Percentiles rank a stretch among this genome's conserved stretches.
These are phyloP conservation scores for Linnemannia exigua DNA, from an alignment of 192 early-diverging fungal genomes.

Conservation along the genomic window DNA sequence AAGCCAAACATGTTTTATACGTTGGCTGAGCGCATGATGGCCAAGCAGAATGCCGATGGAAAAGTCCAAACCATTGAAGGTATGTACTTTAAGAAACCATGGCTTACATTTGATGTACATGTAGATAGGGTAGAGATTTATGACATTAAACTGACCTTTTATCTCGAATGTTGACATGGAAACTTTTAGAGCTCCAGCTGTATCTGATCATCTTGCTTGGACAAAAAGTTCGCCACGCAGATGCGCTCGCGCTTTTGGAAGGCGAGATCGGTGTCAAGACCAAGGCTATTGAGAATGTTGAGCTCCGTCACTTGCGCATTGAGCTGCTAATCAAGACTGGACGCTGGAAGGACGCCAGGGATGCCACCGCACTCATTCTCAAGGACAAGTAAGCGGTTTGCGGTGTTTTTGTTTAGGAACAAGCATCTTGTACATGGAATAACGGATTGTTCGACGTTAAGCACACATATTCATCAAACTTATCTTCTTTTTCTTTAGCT, in stretches of 20 bases:
- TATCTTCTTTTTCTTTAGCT: conserved; percentile 51
- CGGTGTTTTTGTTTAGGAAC: not conserved
- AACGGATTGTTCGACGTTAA: not conserved
- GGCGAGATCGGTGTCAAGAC: conserved; percentile 73
- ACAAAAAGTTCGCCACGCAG: conserved; percentile 74
- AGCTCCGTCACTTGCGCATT: conserved; percentile 73
- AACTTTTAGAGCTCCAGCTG: conserved; percentile 76
- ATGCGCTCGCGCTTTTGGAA: conserved; percentile 76
- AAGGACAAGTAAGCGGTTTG: conserved; percentile 31
- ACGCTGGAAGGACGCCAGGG: conserved; percentile 62
- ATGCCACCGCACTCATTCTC: conserved; percentile 58
- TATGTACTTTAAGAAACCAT: not conserved
- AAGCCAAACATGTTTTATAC: conserved; percentile 68
- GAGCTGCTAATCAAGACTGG: conserved; percentile 64
- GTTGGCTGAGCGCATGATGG: conserved; percentile 89
- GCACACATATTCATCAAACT: not conserved
- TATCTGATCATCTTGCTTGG: conserved; percentile 80
- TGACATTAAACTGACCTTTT: not conserved
- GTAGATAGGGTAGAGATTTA: conserved; percentile 3
- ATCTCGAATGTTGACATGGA: not conserved
- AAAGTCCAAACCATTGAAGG: conserved; percentile 78
- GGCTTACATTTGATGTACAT: not conserved
- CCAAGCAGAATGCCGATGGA: conserved; percentile 79
- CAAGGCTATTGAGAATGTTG: conserved; percentile 74
- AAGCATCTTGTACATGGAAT: not conserved